Base-by-base conservation (phyloP, 2,329 filamentous ascomycete genomes). In the Zalaria sp. region DNA sequence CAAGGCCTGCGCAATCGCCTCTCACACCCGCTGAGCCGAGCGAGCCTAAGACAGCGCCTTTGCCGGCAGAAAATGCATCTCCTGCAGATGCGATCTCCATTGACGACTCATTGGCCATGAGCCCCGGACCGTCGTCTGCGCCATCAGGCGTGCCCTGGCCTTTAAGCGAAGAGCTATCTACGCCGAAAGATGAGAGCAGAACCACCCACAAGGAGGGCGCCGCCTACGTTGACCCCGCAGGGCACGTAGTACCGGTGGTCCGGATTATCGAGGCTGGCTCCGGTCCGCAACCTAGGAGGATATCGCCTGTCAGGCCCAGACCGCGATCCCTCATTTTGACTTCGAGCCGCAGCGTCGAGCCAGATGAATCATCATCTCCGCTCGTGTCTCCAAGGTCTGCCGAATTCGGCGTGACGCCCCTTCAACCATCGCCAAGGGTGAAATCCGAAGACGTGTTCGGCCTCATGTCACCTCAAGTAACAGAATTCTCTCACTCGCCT, bases 121-220 rank as follows among this genome's bases (percentile, higher is more conserved):
- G 55, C 29, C 72, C 77, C 0, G 78, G 78, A 0, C 78, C 79
- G 7, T 79, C 77, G 0, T 82, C 79, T 2, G 79, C 79, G 2
- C 79, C 79, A 1, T 75, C 76, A 5, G 76, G 65, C 40, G 73
- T 76, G 42, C 71, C 72, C 1, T 81, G 77, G 75, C 64, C 66
- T 5, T 66, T 65, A 39, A 67, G 70, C 39, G 65, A 68, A 37
- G 61, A 64, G 28, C n/a, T 62, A 65, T 36, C 54, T 53, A 4
- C 60, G 60, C 27, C 62, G 28, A 29, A 32, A 27, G 36, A 37
- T 29, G 37, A 38, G 27, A 32, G 29, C n/a, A 29, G 25, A 3
- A 7, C 41, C 5, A 26, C 76, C 75, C 1, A 71, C 67, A 37
- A 74, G 61, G 49, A 75, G 69, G 47, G 72, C 66, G 10, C 79